Base-by-base conservation (phyloP, 1,139 yeast species). In the Debaryomyces coudertii region DNA sequence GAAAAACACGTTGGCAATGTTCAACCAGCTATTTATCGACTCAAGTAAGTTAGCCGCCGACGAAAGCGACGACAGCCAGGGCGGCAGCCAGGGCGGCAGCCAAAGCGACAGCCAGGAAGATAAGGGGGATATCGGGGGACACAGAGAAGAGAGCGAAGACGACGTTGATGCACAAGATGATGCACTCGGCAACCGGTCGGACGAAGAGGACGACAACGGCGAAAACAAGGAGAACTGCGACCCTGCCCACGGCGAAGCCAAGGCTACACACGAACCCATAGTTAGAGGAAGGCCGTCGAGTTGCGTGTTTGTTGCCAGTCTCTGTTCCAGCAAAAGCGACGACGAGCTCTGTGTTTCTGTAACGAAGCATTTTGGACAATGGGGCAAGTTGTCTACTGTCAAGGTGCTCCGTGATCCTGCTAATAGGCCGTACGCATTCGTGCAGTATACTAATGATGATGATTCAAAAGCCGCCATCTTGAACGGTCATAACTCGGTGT, bases 361-460 rank as follows among this genome's bases (percentile, higher is more conserved):
- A 3, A 79, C 83, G 3, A 69, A 76, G 12, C 87, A 82, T 57
- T 86, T 86, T 53, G 61, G 66, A 46, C 71, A 80, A 63, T 89
- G 85, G 84, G 96, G 96, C 9, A 69, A 75, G 29, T 69, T 87
- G 37, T 72, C 82, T 6, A 71, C 86, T 15, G 96, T 89, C n/a
- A 90, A 92, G 58, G 96, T 90, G 3, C 76, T 90, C 51, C 75
- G 97, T 45, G 97, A 92, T 67, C 81, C 86, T 15, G 73, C 82
- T 27, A 87, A 87, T 61, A 77, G 97, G 36, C 98, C 98, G 0
- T 92, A 92, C 63, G 97, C 97, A 0, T 92, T 92, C 74, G 97
- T 90, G 36, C 97, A 92, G 65, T 90, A 87, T 62, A 72, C 82
- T 11, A 82, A 72, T 46, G 95, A 87, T 50, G 71, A 69, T 5